Evolutionary conservation across 768 basidiomycete genomes (phyloP).

Genomic region (Pulveroboletus sp.): DNA sequence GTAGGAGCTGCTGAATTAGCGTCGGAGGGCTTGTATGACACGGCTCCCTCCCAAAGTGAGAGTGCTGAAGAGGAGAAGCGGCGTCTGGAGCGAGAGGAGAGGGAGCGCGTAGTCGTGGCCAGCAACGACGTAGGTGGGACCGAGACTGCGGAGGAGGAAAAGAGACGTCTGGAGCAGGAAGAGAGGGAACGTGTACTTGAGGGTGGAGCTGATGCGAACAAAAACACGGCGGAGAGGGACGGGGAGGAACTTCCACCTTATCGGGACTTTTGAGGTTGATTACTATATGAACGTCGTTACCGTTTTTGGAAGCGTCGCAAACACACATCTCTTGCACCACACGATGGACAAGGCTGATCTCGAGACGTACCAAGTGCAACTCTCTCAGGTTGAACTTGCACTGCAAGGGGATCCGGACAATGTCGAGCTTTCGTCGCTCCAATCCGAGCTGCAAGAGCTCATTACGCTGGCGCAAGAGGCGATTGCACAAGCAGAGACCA

Average conservation of each 20-base stretch:
- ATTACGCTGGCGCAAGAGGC: slow-evolving; percentile 76
- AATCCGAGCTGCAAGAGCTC: slow-evolving; percentile 77
- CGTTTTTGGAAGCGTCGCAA: slow-evolving; percentile 19
- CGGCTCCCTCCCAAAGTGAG: slow-evolving; percentile 36
- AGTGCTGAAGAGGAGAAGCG: slow-evolving; percentile 67
- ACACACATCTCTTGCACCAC: background rate
- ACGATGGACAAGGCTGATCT: slow-evolving; percentile 64
- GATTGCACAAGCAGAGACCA: slow-evolving; percentile 63
- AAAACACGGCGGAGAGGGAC: slow-evolving; percentile 29
- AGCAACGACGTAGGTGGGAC: slow-evolving; percentile 15
- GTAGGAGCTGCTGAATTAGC: slow-evolving; percentile 24
- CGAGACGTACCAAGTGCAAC: slow-evolving; percentile 87
- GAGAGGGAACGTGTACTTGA: slow-evolving; percentile 55
- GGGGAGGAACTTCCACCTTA: slow-evolving; percentile 44
- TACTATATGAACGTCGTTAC: slow-evolving; percentile 4
- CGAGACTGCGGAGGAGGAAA: slow-evolving; percentile 64
- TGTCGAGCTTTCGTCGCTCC: slow-evolving; percentile 66
- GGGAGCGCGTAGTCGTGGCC: slow-evolving; percentile 43
- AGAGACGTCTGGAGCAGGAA: slow-evolving; percentile 61
- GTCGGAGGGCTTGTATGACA: slow-evolving; percentile 30
- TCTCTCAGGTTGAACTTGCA: slow-evolving; percentile 83
- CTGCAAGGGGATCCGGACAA: slow-evolving; percentile 75
- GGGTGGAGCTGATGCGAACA: slow-evolving; percentile 6
- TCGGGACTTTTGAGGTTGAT: slow-evolving; percentile 30
- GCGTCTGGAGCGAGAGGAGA: slow-evolving; percentile 51